Percentiles rank a stretch among this genome's conserved stretches.
Conservation (phyloP, 2,329 filamentous ascomycete species). For the Pseudocercospora pini-densiflorae region DNA sequence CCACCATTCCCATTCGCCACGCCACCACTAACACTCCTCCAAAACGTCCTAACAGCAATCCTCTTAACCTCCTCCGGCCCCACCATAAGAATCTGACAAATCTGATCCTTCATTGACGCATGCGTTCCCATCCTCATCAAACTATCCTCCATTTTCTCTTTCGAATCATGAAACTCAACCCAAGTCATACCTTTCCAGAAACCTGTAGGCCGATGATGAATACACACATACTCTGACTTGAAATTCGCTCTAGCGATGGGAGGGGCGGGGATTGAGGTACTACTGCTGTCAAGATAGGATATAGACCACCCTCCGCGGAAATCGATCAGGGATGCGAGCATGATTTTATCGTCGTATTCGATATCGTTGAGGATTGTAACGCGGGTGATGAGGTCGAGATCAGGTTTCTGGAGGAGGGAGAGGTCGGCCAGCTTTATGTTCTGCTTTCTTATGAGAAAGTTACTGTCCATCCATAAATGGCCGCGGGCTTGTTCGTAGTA, state of each 20-base stretch:
- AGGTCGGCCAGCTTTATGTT: not conserved
- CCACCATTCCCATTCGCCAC: too few relatives aligned
- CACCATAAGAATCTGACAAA: slow-evolving; percentile 6
- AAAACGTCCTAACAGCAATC: slow-evolving; percentile 7
- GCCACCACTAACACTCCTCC: slow-evolving; percentile 6
- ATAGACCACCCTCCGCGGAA: not conserved
- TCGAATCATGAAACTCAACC: not conserved
- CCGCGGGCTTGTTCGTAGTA: slow-evolving; percentile 6
- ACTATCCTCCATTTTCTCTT: not conserved
- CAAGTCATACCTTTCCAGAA: slow-evolving; percentile 3
- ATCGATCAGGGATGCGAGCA: not conserved
- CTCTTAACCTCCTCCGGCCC: slow-evolving; percentile 6
- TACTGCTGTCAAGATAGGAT: not conserved
- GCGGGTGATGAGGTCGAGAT: not conserved
- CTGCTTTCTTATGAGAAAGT: not conserved
- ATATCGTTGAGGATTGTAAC: not conserved
- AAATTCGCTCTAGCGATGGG: not conserved
- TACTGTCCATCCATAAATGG: slow-evolving; percentile 1
- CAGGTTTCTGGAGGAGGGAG: not conserved
- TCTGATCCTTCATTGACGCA: slow-evolving; percentile 1
- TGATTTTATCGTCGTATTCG: not conserved
- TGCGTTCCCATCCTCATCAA: not conserved
- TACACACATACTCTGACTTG: not conserved
- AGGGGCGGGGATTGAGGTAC: not conserved
- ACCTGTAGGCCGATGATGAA: not conserved